Conservation (phyloP, 1,284 basidiomycete species). For the Rhodotorula mucilaginosa region DNA sequence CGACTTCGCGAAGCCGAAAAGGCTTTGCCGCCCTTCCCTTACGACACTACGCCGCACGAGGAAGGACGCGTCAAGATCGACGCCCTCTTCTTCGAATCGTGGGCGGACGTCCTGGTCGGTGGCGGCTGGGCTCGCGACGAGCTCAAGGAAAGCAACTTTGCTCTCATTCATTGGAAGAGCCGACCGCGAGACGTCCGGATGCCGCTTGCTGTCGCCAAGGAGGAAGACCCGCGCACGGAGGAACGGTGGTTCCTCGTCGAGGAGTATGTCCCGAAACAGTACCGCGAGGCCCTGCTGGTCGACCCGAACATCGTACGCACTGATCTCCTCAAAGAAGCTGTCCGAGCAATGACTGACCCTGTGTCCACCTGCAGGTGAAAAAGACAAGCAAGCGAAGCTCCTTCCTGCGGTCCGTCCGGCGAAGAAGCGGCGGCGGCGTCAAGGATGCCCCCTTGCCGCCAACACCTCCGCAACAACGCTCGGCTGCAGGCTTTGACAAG, state of each 20-base stretch:
- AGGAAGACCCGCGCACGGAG: slow-evolving; percentile 34
- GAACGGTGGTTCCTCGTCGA: slow-evolving; percentile 46
- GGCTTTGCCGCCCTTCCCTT: slow-evolving; percentile 41
- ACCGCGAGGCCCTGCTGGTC: slow-evolving; percentile 37
- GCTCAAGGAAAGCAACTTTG: slow-evolving; percentile 45
- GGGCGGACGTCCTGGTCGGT: slow-evolving; percentile 45
- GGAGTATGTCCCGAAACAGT: slow-evolving; percentile 45
- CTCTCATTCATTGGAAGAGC: slow-evolving; percentile 43
- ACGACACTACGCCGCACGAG: slow-evolving; percentile 44
- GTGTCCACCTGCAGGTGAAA: slow-evolving; percentile 3
- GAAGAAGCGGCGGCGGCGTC: not conserved
- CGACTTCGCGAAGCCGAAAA: slow-evolving; percentile 39
- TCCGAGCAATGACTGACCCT: not conserved
- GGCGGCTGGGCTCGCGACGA: slow-evolving; percentile 47
- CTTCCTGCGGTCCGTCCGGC: slow-evolving; percentile 38
- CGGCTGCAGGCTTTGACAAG: not conserved
- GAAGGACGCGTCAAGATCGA: slow-evolving; percentile 41
- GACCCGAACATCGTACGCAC: slow-evolving; percentile 35
- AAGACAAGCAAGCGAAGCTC: slow-evolving; percentile 32
- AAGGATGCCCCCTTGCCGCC: not conserved
- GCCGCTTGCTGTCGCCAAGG: not conserved
- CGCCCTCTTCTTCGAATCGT: slow-evolving; percentile 45
- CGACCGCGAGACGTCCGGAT: slow-evolving; percentile 10
- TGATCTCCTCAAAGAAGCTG: too few species aligned
- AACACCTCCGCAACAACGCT: not conserved